Conservation (phyloP, 768 basidiomycete genomes). For the Tulasnella sp. region DNA sequence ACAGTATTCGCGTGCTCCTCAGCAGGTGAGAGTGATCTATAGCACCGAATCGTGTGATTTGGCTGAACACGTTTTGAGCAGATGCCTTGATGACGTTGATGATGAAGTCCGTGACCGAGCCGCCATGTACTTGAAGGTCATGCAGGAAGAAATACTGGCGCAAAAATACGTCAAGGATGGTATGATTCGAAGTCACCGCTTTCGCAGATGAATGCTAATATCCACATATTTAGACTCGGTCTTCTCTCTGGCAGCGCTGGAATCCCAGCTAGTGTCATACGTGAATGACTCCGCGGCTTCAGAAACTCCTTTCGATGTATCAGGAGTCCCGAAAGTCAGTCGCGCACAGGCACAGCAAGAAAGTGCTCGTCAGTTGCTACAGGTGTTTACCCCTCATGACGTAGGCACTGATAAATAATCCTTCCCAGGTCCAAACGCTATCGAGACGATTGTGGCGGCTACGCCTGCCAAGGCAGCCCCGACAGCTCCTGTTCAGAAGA, state of each 20-base stretch:
- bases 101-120: slow-evolving; percentile 99
- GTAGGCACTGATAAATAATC: not conserved
- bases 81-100: slow-evolving; percentile 96
- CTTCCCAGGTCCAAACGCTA: slow-evolving; percentile 66
- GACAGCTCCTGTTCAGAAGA: slow-evolving; percentile 61
- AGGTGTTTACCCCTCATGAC: not conserved
- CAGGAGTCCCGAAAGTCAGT: slow-evolving; percentile 89
- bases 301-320: slow-evolving; percentile 73
- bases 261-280: slow-evolving; percentile 89
- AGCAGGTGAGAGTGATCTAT: slow-evolving; percentile 53
- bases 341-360: slow-evolving; percentile 88
- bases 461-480: slow-evolving; percentile 48
- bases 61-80: slow-evolving; percentile 35
- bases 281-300: slow-evolving; percentile 75
- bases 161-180: slow-evolving; percentile 91
- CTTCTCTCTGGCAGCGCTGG: slow-evolving; percentile 84
- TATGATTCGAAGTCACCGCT: slow-evolving; percentile 37
- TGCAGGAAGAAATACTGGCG: slow-evolving; percentile 74
- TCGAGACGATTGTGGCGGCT: slow-evolving; percentile 80
- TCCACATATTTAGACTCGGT: slow-evolving; percentile 72
- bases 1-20: slow-evolving; percentile 82
- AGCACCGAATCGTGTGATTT: not conserved
- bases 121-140: slow-evolving; percentile 83
- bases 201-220: not conserved
- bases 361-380: slow-evolving; percentile 63